A percentile compares a stretch with the other conserved stretches of the same genome.
These are phyloP conservation scores for Udeniomyces megalosporus DNA, from an alignment of 768 basidiomycete species.

Conservation along the genomic window DNA sequence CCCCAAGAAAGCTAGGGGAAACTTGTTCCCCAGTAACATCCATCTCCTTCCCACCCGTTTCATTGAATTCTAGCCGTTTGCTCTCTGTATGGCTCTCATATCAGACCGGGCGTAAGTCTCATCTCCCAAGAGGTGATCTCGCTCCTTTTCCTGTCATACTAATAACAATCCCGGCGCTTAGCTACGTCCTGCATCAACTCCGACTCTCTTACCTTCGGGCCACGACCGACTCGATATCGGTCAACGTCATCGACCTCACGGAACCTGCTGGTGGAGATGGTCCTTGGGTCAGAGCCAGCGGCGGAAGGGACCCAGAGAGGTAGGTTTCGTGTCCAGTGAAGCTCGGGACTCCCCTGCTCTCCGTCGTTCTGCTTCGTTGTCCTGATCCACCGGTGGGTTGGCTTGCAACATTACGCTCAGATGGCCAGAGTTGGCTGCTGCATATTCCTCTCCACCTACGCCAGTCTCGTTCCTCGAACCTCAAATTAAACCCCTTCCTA, in stretches of 20 bases:
- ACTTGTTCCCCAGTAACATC: too few relatives aligned
- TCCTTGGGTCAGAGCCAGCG: constrained; percentile 10
- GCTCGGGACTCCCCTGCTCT: neutral
- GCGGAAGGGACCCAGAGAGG: constrained; percentile 12
- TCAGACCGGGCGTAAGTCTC: constrained; percentile 2
- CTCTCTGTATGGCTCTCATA: constrained; percentile 6
- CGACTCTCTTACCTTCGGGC: constrained; percentile 6
- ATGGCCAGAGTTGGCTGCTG: constrained; percentile 10
- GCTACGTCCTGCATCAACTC: constrained; percentile 11
- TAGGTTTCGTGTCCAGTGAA: neutral
- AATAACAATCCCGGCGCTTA: too few relatives aligned
- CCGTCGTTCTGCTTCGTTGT: neutral
- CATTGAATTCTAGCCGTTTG: too few relatives aligned
- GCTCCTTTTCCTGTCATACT: neutral
- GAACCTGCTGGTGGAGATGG: constrained; percentile 8
- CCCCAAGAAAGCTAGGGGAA: too few relatives aligned
- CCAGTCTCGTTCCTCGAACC: neutral
- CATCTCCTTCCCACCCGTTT: too few relatives aligned
- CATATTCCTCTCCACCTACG: constrained; percentile 5
- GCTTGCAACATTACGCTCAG: neutral
- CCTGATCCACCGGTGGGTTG: neutral
- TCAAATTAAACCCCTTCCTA: neutral
- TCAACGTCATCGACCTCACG: constrained; percentile 9
- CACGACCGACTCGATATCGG: constrained; percentile 6
- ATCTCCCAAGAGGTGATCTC: neutral